Evolutionary conservation across 2,329 filamentous ascomycete genomes (phyloP).

Genomic region (Tolypocladium nubicola): DNA sequence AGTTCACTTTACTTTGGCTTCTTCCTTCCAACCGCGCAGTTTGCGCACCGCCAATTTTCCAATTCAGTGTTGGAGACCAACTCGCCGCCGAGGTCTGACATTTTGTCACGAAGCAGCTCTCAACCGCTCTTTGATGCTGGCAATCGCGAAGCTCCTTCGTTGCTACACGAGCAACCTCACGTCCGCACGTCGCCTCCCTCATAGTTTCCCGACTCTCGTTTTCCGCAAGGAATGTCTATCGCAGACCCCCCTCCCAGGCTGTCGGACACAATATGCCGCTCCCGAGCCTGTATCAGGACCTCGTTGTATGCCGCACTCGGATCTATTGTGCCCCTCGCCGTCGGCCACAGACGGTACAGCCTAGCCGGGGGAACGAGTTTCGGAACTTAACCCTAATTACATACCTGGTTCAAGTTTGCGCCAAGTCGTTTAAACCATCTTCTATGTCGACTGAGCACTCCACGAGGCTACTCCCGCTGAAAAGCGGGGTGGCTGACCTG

Average conservation of each 20-base stretch:
- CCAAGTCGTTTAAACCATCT: slow-evolving; percentile 58
- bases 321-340: slow-evolving; percentile 25
- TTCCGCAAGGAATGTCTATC: slow-evolving; percentile 56
- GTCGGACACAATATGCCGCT: slow-evolving; percentile 40
- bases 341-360: slow-evolving; percentile 28
- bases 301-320: slow-evolving; percentile 37
- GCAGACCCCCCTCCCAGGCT: slow-evolving; percentile 28
- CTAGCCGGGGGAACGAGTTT: slow-evolving; percentile 48
- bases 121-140: slow-evolving; percentile 6
- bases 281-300: slow-evolving; percentile 51
- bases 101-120: not conserved
- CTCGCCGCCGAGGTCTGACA: not conserved
- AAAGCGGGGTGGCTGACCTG: slow-evolving; percentile 32
- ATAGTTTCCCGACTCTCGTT: slow-evolving; percentile 69
- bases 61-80: not conserved
- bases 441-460: slow-evolving; percentile 40
- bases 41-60: not conserved
- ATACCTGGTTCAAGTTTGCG: slow-evolving; percentile 66
- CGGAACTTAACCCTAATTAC: slow-evolving; percentile 97
- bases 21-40: not conserved
- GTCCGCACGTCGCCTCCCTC: slow-evolving; percentile 60
- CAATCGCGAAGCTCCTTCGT: slow-evolving; percentile 35
- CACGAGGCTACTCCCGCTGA: slow-evolving; percentile 32
- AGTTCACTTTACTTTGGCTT: not conserved
- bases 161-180: slow-evolving; percentile 9